These are phyloP conservation scores for Fusarium xylarioides DNA, from an alignment of 2,329 filamentous ascomycete genomes.

Conservation along the genomic window DNA sequence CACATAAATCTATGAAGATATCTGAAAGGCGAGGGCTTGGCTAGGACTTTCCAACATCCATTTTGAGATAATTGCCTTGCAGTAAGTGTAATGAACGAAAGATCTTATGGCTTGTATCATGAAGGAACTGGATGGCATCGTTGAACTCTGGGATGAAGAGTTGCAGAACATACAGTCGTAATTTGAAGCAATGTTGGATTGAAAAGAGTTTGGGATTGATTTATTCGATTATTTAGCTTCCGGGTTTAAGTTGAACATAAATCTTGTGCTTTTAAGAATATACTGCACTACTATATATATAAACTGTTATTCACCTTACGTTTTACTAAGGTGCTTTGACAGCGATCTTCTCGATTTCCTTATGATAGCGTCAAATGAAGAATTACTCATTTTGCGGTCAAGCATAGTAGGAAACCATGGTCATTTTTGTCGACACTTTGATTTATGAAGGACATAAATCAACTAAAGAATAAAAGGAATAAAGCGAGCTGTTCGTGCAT, in stretches of 20 bases:
- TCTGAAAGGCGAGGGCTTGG: neutral
- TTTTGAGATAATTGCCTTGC: no score
- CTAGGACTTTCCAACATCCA: neutral
- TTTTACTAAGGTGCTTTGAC: neutral
- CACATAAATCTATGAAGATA: neutral
- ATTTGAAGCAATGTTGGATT: neutral
- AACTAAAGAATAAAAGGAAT: conserved; percentile 48
- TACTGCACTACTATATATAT: neutral
- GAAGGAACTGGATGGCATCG: neutral
- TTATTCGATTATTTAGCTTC: neutral
- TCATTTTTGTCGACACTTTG: no score
- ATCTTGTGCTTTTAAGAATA: neutral
- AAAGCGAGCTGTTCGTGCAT: conserved; percentile 57
- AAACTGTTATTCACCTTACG: rapidly evolving
- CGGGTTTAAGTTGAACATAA: rapidly evolving
- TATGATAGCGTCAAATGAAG: neutral
- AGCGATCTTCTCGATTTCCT: neutral
- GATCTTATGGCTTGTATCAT: neutral
- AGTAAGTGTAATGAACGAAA: no score
- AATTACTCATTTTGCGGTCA: neutral
- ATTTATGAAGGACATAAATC: no score
- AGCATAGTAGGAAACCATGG: neutral
- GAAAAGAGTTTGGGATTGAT: neutral
- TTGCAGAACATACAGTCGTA: rapidly evolving
- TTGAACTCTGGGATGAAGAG: no score